Conservation (phyloP, 2,329 filamentous ascomycete genomes). For the Ustulina deusta region DNA sequence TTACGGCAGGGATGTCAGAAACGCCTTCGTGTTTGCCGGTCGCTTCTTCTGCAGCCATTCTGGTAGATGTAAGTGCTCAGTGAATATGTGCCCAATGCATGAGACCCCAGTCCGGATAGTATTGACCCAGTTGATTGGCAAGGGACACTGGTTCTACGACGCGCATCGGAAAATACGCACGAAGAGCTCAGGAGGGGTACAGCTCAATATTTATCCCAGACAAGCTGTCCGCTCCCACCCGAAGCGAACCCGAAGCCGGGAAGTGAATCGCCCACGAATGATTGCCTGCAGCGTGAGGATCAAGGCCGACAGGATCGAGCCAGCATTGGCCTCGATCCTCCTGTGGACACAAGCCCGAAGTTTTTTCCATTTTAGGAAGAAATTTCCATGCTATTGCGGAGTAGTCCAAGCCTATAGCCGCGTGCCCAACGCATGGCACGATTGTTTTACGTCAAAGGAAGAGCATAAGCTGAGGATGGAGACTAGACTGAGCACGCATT, state of each 20-base stretch:
- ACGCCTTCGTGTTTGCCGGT: not conserved
- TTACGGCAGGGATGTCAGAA: not conserved
- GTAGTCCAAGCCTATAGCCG: not conserved
- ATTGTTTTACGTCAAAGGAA: conserved; percentile 9
- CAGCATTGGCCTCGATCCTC: conserved; percentile 20
- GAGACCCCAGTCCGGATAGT: not conserved
- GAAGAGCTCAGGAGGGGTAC: not conserved
- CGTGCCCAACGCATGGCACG: conserved; percentile 2
- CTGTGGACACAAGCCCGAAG: not conserved
- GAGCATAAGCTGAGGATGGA: conserved; percentile 18
- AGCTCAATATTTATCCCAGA: conserved; percentile 1
- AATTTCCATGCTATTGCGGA: conserved; percentile 13
- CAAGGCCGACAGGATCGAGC: not conserved
- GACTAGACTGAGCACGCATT: not conserved
- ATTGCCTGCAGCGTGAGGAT: not conserved
- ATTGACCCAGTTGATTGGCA: not conserved
- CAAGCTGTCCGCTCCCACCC: not conserved
- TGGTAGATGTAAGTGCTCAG: not conserved
- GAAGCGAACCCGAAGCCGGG: conserved; percentile 21
- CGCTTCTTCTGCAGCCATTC: conserved; percentile 11
- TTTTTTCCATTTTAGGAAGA: conserved; percentile 8
- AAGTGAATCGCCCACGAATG: not conserved
- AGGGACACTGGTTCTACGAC: too few relatives aligned
- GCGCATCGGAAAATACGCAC: not conserved
- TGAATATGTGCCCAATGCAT: not conserved